Percentiles rank a stretch among this genome's conserved stretches.
These are phyloP conservation scores for Monosporascus ibericus DNA, from an alignment of 2,329 filamentous ascomycete genomes.

Conservation along the genomic window DNA sequence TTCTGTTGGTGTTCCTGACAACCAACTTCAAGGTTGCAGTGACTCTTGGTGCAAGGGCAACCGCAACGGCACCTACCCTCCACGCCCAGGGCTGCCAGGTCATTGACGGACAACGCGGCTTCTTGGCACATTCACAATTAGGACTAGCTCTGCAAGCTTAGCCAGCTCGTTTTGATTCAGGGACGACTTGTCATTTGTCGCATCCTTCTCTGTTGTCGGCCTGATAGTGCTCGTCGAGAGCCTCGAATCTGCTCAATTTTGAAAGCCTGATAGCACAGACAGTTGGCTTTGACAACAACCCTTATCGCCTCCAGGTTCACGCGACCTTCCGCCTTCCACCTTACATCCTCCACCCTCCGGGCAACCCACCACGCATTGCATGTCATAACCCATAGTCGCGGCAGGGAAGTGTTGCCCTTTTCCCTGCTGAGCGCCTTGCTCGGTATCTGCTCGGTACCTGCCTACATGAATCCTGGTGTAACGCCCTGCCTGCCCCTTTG, in stretches of 20 bases:
- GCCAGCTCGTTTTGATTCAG: background rate
- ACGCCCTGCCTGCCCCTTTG: constrained; percentile 10
- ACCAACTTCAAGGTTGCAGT: no score
- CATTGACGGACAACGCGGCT: background rate
- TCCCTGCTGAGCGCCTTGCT: background rate
- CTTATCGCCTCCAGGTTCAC: no score
- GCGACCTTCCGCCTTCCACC: no score
- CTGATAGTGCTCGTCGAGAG: background rate
- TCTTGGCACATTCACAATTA: background rate
- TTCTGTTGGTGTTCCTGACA: no score
- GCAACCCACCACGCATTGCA: background rate
- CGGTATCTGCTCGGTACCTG: background rate
- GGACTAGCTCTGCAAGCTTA: background rate
- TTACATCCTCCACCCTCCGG: no score
- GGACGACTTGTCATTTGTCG: background rate
- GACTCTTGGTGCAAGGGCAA: no score
- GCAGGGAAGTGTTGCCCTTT: background rate
- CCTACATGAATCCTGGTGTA: background rate
- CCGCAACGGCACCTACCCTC: no score
- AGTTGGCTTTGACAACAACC: no score
- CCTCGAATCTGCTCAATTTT: background rate
- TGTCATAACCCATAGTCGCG: background rate
- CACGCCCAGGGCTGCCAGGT: background rate
- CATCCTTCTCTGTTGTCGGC: background rate
- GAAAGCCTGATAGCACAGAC: background rate